Conservation (phyloP, 352 stramenopile genomes). For the Globisporangium splendens region DNA sequence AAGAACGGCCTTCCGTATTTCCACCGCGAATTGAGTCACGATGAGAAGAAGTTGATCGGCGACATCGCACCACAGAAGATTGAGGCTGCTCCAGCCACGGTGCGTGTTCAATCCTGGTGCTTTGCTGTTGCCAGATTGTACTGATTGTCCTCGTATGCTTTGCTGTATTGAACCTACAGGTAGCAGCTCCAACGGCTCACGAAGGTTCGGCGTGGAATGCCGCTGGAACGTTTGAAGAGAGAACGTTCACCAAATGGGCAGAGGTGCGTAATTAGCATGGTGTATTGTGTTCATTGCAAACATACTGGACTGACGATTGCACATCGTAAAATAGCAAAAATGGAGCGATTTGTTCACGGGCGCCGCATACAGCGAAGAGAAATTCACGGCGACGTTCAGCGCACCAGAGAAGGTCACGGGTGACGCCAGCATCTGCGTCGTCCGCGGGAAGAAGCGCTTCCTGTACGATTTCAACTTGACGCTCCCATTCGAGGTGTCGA, state of each 20-base stretch:
- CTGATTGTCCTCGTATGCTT: neutral
- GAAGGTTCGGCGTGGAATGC: constrained; percentile 90
- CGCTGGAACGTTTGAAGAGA: constrained; percentile 90
- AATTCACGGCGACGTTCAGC: constrained; percentile 44
- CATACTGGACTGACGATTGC: neutral
- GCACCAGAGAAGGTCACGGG: constrained; percentile 67
- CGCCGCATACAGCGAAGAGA: constrained; percentile 36
- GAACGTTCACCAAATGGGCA: constrained; percentile 84
- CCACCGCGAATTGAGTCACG: constrained; percentile 95
- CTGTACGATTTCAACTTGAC: constrained; percentile 87
- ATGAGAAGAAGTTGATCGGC: constrained; percentile 95
- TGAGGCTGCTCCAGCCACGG: constrained; percentile 30
- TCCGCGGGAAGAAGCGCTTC: constrained; percentile 87
- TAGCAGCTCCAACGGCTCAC: constrained; percentile 31
- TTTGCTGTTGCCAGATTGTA: neutral
- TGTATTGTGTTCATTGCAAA: neutral
- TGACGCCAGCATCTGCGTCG: constrained; percentile 86
- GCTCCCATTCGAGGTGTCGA: constrained; percentile 60
- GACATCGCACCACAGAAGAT: constrained; percentile 92
- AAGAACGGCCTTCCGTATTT: constrained; percentile 93
- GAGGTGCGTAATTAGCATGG: constrained; percentile 25
- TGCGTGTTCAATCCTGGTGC: too few relatives aligned
- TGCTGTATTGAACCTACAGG: neutral
- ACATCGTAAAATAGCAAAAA: constrained; percentile 33
- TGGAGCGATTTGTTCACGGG: constrained; percentile 49